These are phyloP conservation scores for Trichoderma pleuroti DNA, from an alignment of 2,329 filamentous ascomycete species.

Conservation along the genomic window DNA sequence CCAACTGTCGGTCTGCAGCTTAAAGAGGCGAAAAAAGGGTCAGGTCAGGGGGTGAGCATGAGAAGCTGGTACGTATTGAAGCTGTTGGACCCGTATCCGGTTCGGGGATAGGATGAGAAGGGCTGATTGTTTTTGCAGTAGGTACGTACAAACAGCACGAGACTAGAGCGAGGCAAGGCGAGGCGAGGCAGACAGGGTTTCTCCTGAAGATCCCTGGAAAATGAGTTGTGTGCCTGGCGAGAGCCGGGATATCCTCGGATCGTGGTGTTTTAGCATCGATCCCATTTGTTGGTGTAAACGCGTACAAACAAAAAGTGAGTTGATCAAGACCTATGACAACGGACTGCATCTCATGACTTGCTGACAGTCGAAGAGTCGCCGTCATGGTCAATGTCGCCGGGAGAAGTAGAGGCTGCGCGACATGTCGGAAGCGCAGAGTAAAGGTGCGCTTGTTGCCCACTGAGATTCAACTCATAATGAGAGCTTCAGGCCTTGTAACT, in stretches of 20 bases:
- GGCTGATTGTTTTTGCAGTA: not conserved
- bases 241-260: not conserved
- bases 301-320: not conserved
- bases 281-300: not conserved
- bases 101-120: not conserved
- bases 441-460: slow-evolving; percentile 9
- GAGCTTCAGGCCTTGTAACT: not conserved
- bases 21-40: not conserved
- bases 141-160: not conserved
- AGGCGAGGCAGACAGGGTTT: not conserved
- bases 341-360: not conserved
- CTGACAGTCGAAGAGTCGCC: not conserved
- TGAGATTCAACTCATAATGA: not conserved
- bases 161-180: not conserved
- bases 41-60: not conserved
- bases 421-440: slow-evolving; percentile 19
- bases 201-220: not conserved
- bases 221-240: too few relatives aligned
- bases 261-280: not conserved
- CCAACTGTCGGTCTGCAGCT: slow-evolving; percentile 15
- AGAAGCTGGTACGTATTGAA: not conserved
- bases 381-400: slow-evolving; percentile 22
- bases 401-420: slow-evolving; percentile 22
- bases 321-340: not conserved
- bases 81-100: not conserved